These are phyloP conservation scores for Alternaria solani DNA, from an alignment of 2,329 filamentous ascomycete genomes.

Conservation along the genomic window DNA sequence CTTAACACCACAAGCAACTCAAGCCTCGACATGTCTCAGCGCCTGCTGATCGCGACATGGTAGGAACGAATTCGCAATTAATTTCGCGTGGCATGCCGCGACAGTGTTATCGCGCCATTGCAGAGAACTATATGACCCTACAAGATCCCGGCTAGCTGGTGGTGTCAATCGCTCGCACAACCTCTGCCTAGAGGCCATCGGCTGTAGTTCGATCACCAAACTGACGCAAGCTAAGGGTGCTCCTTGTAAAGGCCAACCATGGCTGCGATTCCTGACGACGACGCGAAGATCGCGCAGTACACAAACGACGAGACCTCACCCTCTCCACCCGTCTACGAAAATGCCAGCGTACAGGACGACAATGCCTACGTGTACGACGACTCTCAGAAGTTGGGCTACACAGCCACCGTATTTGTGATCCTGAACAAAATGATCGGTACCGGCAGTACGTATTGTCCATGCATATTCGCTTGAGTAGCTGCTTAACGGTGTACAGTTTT, in stretches of 20 bases:
- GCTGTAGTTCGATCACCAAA: not conserved
- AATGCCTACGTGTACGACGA: constrained; percentile 45
- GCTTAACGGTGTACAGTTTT: constrained; percentile 52
- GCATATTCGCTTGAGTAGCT: constrained; percentile 6
- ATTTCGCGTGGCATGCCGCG: constrained; percentile 9
- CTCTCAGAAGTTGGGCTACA: constrained; percentile 45
- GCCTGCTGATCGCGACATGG: constrained; percentile 39
- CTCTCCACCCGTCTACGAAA: constrained; percentile 27
- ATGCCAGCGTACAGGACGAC: constrained; percentile 42
- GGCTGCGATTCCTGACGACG: constrained; percentile 32
- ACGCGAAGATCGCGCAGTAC: constrained; percentile 28
- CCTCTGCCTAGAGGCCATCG: not conserved
- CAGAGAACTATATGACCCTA: constrained; percentile 26
- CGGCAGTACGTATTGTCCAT: constrained; percentile 30
- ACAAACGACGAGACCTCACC: constrained; percentile 21
- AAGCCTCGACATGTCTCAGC: constrained; percentile 35
- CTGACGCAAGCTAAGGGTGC: not conserved
- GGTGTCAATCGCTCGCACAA: constrained; percentile 18
- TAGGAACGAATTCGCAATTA: constrained; percentile 14
- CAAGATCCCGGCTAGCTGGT: constrained; percentile 11
- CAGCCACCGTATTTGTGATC: constrained; percentile 46
- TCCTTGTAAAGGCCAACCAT: constrained; percentile 17
- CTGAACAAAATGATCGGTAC: constrained; percentile 45
- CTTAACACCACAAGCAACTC: constrained; percentile 32
- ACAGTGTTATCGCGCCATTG: constrained; percentile 25